phyloP scores from a whole-genome alignment of 495 filamentous ascomycete species.

The Parmelia sp. region DNA sequence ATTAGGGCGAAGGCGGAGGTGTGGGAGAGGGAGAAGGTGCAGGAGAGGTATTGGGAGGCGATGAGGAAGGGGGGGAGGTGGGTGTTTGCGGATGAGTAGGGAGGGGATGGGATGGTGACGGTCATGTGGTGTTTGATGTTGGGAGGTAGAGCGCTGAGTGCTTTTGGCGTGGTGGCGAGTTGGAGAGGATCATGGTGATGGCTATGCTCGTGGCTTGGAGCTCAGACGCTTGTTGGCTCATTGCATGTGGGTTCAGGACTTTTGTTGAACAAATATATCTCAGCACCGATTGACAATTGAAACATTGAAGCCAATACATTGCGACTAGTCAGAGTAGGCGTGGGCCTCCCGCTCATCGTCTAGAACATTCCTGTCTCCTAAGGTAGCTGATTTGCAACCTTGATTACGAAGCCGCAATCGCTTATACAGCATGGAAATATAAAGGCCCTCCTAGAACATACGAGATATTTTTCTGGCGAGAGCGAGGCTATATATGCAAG shows the following conservation, averaged over 20 bases:
- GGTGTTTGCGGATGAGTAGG: slow-evolving; percentile 72
- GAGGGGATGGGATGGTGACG: not conserved
- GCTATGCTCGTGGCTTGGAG: not conserved
- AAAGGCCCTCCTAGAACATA: no score
- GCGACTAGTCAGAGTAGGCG: no score
- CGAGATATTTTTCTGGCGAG: no score
- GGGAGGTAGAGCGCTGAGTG: not conserved
- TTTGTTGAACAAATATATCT: no score
- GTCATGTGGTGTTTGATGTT: not conserved
- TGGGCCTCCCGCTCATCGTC: no score
- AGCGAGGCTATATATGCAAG: no score
- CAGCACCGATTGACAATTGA: no score
- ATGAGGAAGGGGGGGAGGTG: slow-evolving; percentile 68
- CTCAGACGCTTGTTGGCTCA: not conserved
- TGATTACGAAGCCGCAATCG: no score
- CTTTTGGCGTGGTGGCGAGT: not conserved
- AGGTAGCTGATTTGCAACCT: no score
- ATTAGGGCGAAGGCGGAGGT: slow-evolving; percentile 55
- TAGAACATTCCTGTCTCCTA: no score
- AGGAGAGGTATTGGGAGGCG: slow-evolving; percentile 73
- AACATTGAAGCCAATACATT: no score
- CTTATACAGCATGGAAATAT: no score
- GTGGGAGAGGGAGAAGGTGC: slow-evolving; percentile 55
- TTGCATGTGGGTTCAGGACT: not conserved
- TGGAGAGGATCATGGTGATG: not conserved